Evolutionary conservation across 768 basidiomycete genomes (phyloP).

Genomic region (Amanita subjunquillea): DNA sequence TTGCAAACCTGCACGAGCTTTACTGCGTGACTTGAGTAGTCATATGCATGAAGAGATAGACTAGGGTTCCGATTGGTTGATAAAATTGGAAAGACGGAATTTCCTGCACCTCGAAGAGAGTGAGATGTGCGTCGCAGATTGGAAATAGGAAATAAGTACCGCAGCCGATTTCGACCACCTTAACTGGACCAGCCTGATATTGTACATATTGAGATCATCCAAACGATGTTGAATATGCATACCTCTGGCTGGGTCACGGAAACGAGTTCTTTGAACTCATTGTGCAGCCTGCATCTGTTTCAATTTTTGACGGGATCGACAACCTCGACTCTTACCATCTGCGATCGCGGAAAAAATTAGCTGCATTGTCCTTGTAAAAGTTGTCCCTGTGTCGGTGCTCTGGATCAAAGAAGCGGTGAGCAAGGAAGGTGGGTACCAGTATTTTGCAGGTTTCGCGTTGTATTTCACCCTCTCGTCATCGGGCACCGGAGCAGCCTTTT

Average conservation of each 20-base stretch:
- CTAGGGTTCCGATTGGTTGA: conserved; percentile 74
- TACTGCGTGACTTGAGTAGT: conserved; percentile 85
- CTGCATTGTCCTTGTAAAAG: conserved; percentile 80
- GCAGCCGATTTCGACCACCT: conserved; percentile 86
- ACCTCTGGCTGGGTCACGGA: conserved; percentile 60
- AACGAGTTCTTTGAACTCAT: conserved; percentile 90
- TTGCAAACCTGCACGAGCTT: conserved; percentile 72
- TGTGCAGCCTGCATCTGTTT: conserved; percentile 56
- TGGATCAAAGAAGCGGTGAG: not conserved
- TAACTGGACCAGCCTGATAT: conserved; percentile 64
- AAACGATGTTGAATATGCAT: conserved; percentile 6
- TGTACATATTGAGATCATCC: conserved; percentile 8
- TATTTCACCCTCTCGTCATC: conserved; percentile 61
- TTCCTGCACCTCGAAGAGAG: conserved; percentile 68
- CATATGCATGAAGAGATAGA: conserved; percentile 70
- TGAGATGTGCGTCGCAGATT: not conserved
- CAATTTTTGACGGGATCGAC: not conserved
- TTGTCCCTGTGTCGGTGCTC: conserved; percentile 56
- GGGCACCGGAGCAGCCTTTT: conserved; percentile 64
- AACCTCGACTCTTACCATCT: conserved; percentile 50
- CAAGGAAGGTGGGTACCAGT: conserved; percentile 39
- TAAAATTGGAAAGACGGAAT: conserved; percentile 84
- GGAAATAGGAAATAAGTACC: conserved; percentile 34
- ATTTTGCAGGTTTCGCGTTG: conserved; percentile 61
- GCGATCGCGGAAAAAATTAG: conserved; percentile 90